Conservation (phyloP, 306 rosid genomes). For the Cicer pinnatifidum region DNA sequence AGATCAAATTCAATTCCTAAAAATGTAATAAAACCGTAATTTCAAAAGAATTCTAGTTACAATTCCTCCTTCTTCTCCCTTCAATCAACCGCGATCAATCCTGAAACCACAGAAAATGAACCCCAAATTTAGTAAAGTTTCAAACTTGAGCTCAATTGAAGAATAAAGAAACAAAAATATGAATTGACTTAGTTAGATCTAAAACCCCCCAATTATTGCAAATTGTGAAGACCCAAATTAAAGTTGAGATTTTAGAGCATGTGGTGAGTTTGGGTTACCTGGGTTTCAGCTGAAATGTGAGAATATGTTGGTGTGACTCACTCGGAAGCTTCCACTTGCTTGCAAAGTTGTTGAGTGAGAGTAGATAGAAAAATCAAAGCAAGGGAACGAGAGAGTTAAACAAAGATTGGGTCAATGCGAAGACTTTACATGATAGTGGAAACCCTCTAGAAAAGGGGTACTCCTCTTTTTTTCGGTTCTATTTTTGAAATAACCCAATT, state of each 20-base stretch:
- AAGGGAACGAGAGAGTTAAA: neutral
- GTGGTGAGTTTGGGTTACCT: conserved; percentile 41
- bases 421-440: neutral
- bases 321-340: conserved; percentile 27
- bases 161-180: neutral
- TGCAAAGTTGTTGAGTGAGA: neutral
- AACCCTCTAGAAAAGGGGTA: neutral
- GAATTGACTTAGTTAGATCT: conserved; percentile 41
- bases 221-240: conserved; percentile 17
- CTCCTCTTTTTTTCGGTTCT: neutral
- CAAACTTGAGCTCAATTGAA: neutral
- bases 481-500: too few relatives aligned
- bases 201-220: neutral
- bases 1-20: conserved; percentile 40
- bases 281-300: conserved; percentile 42
- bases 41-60: neutral
- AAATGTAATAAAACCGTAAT: neutral
- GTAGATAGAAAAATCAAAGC: neutral
- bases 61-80: neutral
- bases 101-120: conserved; percentile 1
- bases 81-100: neutral
- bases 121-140: conserved; percentile 29
- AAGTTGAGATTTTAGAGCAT: conserved; percentile 12
- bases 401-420: neutral
- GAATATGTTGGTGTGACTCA: conserved; percentile 12